Evolutionary conservation across 495 filamentous ascomycete species (phyloP).

Genomic region (Thermothielavioides terrestris): DNA sequence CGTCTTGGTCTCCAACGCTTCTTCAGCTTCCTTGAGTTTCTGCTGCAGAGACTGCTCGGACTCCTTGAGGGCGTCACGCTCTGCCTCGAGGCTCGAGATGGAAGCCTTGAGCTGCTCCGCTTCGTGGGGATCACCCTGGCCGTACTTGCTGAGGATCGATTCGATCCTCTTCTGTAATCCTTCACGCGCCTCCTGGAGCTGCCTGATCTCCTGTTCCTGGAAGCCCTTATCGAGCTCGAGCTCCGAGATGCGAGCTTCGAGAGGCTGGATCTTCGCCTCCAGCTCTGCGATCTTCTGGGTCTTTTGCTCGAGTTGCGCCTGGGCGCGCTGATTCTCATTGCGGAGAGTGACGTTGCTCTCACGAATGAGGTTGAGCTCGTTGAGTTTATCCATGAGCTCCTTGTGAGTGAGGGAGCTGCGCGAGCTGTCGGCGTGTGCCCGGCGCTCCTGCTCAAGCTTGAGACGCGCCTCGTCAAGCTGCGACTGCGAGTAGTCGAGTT

Average conservation of each 20-base stretch:
- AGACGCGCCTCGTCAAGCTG: constrained; percentile 80
- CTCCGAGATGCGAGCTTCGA: constrained; percentile 68
- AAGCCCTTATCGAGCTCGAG: constrained; percentile 70
- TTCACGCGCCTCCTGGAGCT: constrained; percentile 80
- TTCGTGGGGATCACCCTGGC: constrained; percentile 86
- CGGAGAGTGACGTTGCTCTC: constrained; percentile 86
- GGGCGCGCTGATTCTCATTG: constrained; percentile 70
- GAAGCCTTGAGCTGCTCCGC: constrained; percentile 72
- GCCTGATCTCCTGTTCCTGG: constrained; percentile 74
- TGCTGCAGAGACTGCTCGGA: constrained; percentile 52
- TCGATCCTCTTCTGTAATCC: constrained; percentile 88
- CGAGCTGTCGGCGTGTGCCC: constrained; percentile 61
- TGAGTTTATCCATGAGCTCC: constrained; percentile 84
- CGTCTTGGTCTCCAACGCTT: constrained; percentile 36
- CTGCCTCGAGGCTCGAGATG: constrained; percentile 52
- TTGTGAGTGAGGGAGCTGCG: constrained; percentile 66
- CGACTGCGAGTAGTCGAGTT: constrained; percentile 74
- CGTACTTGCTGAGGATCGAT: constrained; percentile 90
- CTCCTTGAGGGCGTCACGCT: constrained; percentile 58
- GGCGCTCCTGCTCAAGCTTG: constrained; percentile 80
- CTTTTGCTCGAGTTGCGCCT: constrained; percentile 65
- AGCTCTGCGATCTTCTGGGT: constrained; percentile 64
- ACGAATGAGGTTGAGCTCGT: constrained; percentile 87
- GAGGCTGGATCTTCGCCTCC: constrained; percentile 65
- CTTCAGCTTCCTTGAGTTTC: constrained; percentile 40